These are phyloP conservation scores for Aspergillus fumigatiaffinis DNA, from an alignment of 2,329 filamentous ascomycete species.

Conservation along the genomic window DNA sequence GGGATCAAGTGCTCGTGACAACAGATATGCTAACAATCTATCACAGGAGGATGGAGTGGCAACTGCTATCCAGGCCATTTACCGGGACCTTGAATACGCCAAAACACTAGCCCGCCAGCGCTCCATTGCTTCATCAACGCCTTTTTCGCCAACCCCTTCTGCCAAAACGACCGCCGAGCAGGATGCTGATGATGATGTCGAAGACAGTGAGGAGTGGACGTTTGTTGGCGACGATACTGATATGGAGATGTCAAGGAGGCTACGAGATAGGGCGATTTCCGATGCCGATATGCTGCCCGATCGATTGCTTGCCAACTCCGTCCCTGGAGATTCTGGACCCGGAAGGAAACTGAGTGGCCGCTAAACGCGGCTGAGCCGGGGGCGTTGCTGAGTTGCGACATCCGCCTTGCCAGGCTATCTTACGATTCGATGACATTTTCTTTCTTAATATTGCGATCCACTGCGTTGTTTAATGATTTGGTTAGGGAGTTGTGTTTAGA, in stretches of 20 bases:
- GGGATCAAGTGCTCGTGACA: background rate
- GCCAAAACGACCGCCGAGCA: slow-evolving; percentile 35
- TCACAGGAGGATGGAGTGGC: slow-evolving; percentile 82
- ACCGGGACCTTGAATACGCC: slow-evolving; percentile 91
- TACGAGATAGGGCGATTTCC: slow-evolving; percentile 29
- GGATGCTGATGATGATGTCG: slow-evolving; percentile 49
- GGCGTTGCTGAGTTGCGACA: background rate
- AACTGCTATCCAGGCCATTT: slow-evolving; percentile 85
- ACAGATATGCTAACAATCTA: slow-evolving; percentile 19
- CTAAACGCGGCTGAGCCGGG: background rate
- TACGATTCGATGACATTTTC: background rate
- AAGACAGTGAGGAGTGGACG: slow-evolving; percentile 82
- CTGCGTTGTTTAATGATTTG: background rate
- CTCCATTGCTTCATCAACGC: slow-evolving; percentile 32
- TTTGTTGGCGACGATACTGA: slow-evolving; percentile 68
- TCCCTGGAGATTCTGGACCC: background rate
- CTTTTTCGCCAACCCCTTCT: slow-evolving; percentile 30
- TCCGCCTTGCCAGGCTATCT: background rate
- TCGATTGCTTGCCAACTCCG: slow-evolving; percentile 4
- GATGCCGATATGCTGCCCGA: slow-evolving; percentile 21
- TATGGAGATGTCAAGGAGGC: slow-evolving; percentile 35
- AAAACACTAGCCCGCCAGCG: slow-evolving; percentile 71
- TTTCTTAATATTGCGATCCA: background rate
- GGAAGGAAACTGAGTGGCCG: background rate
- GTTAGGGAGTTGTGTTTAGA: background rate